Base-by-base conservation (phyloP, 768 basidiomycete genomes). In the Mycena vulgaris region DNA sequence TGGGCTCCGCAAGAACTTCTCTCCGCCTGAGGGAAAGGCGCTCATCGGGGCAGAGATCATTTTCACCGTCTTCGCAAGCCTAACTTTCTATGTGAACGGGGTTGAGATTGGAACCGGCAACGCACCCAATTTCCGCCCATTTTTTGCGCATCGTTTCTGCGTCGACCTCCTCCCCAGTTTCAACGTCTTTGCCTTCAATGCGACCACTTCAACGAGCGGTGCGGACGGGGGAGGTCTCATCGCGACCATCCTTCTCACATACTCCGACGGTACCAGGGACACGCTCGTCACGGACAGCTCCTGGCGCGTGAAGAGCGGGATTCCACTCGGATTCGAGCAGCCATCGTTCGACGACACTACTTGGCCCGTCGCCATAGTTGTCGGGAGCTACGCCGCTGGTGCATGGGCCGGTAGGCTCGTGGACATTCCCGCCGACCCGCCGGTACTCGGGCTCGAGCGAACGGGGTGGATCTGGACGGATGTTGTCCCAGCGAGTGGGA, bases 121-220 rank as follows among this genome's bases (percentile, higher is more conserved):
- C n/a, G n/a, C n/a, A n/a, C n/a, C n/a, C n/a, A n/a, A n/a, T n/a
- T n/a, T n/a, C n/a, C 23, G 42, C 65, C 10, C 56, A n/a, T 10
- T 55, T 23, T 48, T 51, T 37, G 65, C 65, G 3, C 55, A 25
- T 10, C 55, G 56, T 19, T 66, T 58, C 45, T 66, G 65, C 56
- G 21, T 58, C 30, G 56, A 66, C 30, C 53, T 66, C 31, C 48
- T 59, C 10, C 66, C 66, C 23, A 60, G 66, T 33, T 60, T 39
- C 56, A 67, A 67, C 30, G 66, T 67, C 13, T 67, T 67, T 13
- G 66, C 66, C 6, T 33, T 67, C 30, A 67, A 67, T 33, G 66
- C 57, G 35, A 49, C 66, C 11, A 27, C 35, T 27, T 7, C 42
- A 7, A 21, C 17, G 3, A 51, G 10, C 17, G 39, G 21, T n/a